Conservation (phyloP, 192 early-diverging fungal genomes). For the Ambispora gerdemannii region DNA sequence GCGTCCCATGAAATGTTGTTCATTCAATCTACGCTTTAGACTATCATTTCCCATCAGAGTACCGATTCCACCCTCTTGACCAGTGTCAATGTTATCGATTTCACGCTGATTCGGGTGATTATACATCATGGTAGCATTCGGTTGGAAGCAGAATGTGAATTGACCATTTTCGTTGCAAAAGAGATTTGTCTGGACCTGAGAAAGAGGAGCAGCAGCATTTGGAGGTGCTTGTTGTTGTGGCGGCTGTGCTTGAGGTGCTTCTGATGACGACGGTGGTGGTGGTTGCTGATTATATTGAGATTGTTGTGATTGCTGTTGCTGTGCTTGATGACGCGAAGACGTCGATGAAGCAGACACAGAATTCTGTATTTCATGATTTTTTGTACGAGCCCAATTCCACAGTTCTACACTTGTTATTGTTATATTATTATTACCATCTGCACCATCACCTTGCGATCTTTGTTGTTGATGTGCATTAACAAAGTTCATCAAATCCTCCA, state of each 20-base stretch:
- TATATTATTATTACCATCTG: not conserved
- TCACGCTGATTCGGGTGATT: slow-evolving; percentile 13
- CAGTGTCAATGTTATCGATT: slow-evolving; percentile 18
- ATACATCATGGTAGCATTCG: not conserved
- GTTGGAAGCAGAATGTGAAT: slow-evolving; percentile 23
- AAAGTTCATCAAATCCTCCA: slow-evolving; percentile 23
- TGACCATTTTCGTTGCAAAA: slow-evolving; percentile 1
- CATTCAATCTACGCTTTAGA: slow-evolving; percentile 15
- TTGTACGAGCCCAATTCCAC: not conserved
- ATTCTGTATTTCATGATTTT: slow-evolving; percentile 9
- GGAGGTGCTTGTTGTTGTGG: slow-evolving; percentile 2
- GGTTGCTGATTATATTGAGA: not conserved
- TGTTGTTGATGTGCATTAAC: slow-evolving; percentile 23
- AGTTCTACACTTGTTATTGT: slow-evolving; percentile 12
- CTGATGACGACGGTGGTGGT: not conserved
- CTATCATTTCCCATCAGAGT: slow-evolving; percentile 1
- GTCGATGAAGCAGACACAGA: not conserved
- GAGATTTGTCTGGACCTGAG: not conserved
- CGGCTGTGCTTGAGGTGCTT: not conserved
- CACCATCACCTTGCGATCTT: not conserved
- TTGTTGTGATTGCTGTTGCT: not conserved
- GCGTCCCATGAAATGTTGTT: slow-evolving; percentile 12
- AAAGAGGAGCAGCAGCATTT: not conserved
- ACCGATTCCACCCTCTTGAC: slow-evolving; percentile 26
- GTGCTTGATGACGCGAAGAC: not conserved